Evolutionary conservation across 2,329 filamentous ascomycete species (phyloP).

Genomic region (Pseudonectria buxi): DNA sequence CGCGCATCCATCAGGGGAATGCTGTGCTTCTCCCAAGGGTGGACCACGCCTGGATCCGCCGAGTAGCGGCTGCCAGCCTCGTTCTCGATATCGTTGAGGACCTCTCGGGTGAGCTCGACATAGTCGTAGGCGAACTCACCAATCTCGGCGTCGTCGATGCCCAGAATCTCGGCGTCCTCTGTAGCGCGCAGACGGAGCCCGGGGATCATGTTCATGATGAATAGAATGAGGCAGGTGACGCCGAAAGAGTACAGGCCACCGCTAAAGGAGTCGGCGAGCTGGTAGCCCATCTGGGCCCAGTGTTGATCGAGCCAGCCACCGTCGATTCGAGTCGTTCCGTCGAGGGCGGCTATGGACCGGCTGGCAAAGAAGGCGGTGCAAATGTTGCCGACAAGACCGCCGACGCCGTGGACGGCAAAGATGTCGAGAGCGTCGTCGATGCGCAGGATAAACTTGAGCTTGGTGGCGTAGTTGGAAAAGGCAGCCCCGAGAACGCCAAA

Average conservation of each 20-base stretch:
- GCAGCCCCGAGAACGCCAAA: constrained; percentile 70
- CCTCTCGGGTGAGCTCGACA: constrained; percentile 67
- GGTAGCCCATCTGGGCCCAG: constrained; percentile 78
- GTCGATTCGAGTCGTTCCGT: constrained; percentile 58
- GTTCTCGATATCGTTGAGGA: constrained; percentile 40
- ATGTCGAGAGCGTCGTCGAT: constrained; percentile 86
- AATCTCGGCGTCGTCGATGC: constrained; percentile 84
- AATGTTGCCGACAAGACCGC: constrained; percentile 72
- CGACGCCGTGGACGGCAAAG: constrained; percentile 75
- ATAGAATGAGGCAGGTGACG: constrained; percentile 71
- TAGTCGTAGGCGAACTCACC: constrained; percentile 96
- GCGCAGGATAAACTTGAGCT: constrained; percentile 76
- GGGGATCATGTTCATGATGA: constrained; percentile 72
- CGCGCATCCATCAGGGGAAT: constrained; percentile 41
- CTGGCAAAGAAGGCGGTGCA: constrained; percentile 77
- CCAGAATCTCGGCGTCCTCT: constrained; percentile 74
- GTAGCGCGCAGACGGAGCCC: constrained; percentile 66
- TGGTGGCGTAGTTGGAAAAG: constrained; percentile 83
- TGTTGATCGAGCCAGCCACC: constrained; percentile 81
- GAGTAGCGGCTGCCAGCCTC: constrained; percentile 39
- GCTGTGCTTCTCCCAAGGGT: constrained; percentile 42
- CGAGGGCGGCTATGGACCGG: constrained; percentile 76
- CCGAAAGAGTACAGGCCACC: constrained; percentile 74
- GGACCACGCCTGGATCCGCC: constrained; percentile 32
- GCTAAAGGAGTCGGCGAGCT: constrained; percentile 72